These are phyloP conservation scores for Naegleria fowleri DNA, from an alignment of 208 protist species.

Conservation along the genomic window DNA sequence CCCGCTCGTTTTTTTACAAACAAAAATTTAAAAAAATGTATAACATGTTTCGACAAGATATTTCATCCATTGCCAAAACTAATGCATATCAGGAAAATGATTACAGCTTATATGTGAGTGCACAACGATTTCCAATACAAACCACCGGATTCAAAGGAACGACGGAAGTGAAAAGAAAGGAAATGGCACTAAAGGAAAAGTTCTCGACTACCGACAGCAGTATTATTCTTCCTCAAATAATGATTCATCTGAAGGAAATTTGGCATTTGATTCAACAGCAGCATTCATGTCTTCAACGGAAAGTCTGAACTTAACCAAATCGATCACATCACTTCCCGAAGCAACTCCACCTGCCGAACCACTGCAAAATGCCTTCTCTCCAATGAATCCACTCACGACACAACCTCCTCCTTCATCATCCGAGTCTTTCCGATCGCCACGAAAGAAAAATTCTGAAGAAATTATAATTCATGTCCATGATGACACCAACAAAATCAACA, in stretches of 20 bases:
- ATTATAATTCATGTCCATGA: constrained; percentile 10
- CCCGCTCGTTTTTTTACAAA: not conserved
- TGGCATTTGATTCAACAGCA: not conserved
- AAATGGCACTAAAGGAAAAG: not conserved
- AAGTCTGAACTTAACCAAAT: not conserved
- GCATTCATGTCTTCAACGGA: not conserved
- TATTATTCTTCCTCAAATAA: not conserved
- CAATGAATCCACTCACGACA: not conserved
- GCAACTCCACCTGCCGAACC: not conserved
- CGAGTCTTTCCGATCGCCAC: not conserved
- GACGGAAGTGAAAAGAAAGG: not conserved
- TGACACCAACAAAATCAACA: constrained; percentile 32
- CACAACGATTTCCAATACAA: not conserved
- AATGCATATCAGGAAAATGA: not conserved
- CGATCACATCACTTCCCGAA: not conserved
- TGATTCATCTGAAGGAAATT: not conserved
- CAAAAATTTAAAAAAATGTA: not conserved
- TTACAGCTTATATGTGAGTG: not conserved
- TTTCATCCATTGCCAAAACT: not conserved
- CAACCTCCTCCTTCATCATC: not conserved
- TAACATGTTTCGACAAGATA: not conserved
- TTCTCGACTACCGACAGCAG: not conserved
- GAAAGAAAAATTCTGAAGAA: not conserved
- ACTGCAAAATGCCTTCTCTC: not conserved
- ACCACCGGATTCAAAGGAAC: not conserved